Evolutionary conservation across 192 early-diverging fungal species (phyloP).

Genomic region (Mortierella alpina): DNA sequence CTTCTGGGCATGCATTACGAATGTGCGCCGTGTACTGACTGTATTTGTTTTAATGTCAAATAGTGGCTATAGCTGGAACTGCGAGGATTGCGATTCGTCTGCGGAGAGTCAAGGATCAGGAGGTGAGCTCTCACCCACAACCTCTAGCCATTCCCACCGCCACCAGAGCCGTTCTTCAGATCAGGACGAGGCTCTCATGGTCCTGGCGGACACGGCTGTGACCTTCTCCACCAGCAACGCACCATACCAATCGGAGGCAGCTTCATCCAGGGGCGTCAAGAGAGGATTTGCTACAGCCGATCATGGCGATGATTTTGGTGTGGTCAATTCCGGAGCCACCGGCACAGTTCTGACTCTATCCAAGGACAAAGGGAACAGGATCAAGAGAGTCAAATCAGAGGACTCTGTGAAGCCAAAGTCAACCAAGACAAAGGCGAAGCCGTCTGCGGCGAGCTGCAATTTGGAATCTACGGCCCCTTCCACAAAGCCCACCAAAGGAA

Average conservation of each 20-base stretch:
- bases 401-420: conserved; percentile 1
- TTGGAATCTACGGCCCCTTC: conserved; percentile 1
- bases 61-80: conserved; percentile 54
- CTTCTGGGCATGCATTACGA: background rate
- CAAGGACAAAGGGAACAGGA: conserved; percentile 19
- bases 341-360: background rate
- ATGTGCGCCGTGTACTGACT: background rate
- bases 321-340: background rate
- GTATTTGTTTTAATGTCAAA: background rate
- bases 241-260: background rate
- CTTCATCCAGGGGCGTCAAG: conserved; percentile 1
- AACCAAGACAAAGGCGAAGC: conserved; percentile 20
- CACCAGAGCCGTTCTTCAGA: conserved; percentile 39
- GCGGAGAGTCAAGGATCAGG: conserved; percentile 40
- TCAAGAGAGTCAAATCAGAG: conserved; percentile 36
- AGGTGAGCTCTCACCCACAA: conserved; percentile 11
- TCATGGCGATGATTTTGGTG: background rate
- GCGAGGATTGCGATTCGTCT: conserved; percentile 51
- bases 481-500: conserved; percentile 7
- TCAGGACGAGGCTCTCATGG: conserved; percentile 48
- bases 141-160: background rate
- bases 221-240: conserved; percentile 23
- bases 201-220: conserved; percentile 49
- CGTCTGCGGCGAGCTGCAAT: background rate
- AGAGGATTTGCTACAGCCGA: conserved; percentile 5